Evolutionary conservation across 345 rosid species (phyloP).

Genomic region (Angophora floribunda): DNA sequence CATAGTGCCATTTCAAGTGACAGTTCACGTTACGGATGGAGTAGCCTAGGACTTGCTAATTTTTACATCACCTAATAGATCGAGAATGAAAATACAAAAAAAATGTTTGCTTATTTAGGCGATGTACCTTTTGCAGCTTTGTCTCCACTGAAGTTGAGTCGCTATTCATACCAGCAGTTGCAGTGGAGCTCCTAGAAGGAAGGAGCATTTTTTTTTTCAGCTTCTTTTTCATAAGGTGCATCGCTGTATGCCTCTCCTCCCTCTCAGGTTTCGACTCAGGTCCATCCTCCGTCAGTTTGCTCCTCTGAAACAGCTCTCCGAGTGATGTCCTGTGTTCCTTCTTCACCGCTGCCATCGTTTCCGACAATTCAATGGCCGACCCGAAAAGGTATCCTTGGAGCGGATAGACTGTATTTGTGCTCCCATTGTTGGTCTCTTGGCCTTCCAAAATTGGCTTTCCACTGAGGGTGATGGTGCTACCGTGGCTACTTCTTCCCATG

Average conservation of each 20-base stretch:
- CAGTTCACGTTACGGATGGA: not conserved
- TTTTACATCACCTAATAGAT: not conserved
- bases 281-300: conserved; percentile 40
- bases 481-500: conserved; percentile 67
- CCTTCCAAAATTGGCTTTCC: conserved; percentile 48
- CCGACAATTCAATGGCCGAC: conserved; percentile 55
- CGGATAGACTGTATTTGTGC: conserved; percentile 40
- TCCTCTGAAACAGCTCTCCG: conserved; percentile 71
- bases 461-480: conserved; percentile 63
- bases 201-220: conserved; percentile 49
- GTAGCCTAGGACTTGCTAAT: not conserved
- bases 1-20: not conserved
- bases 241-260: conserved; percentile 43
- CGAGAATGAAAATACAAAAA: not conserved
- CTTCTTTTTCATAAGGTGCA: conserved; percentile 47
- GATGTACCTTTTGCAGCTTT: conserved; percentile 53
- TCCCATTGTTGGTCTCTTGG: conserved; percentile 34
- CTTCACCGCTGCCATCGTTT: conserved; percentile 45
- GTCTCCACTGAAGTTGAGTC: conserved; percentile 54
- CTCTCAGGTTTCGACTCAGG: conserved; percentile 27
- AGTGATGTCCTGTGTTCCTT: conserved; percentile 68
- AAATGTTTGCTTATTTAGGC: not conserved
- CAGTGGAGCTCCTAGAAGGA: conserved; percentile 21
- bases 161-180: conserved; percentile 19
- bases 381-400: conserved; percentile 74